Conservation (phyloP, 2,329 filamentous ascomycete species). For the Sporothrix curviconia region DNA sequence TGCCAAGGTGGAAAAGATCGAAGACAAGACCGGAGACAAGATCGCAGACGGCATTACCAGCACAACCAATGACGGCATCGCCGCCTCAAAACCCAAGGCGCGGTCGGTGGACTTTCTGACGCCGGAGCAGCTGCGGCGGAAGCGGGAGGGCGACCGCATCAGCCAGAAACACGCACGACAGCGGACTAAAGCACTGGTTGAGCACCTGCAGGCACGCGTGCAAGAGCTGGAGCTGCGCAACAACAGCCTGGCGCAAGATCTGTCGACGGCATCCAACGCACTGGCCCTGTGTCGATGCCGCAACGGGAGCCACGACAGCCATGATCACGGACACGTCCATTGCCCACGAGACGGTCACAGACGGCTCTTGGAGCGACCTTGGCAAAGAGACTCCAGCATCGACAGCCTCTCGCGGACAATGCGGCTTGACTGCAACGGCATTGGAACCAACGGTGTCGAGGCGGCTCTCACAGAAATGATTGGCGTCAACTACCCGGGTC, state of each 20-base stretch:
- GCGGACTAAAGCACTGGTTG: neutral
- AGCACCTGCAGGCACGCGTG: neutral
- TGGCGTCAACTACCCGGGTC: neutral
- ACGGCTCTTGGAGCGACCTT: neutral
- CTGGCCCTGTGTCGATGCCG: neutral
- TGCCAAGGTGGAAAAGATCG: too few species aligned
- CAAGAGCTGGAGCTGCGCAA: slow-evolving; percentile 2
- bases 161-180: slow-evolving; percentile 7
- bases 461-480: neutral
- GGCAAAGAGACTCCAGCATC: neutral
- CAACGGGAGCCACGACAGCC: neutral
- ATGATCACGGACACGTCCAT: too few species aligned
- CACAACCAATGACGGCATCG: too few species aligned
- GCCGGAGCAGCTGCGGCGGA: slow-evolving; percentile 8
- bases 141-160: slow-evolving; percentile 7
- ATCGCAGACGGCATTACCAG: too few species aligned
- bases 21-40: too few species aligned
- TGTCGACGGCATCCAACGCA: neutral
- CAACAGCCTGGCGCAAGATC: neutral
- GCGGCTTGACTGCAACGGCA: neutral
- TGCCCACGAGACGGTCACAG: neutral
- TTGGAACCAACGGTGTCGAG: neutral
- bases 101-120: slow-evolving; percentile 6
- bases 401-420: neutral
- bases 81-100: too few species aligned